These are phyloP conservation scores for Heimioporus sp. DNA, from an alignment of 768 basidiomycete genomes.

Conservation along the genomic window DNA sequence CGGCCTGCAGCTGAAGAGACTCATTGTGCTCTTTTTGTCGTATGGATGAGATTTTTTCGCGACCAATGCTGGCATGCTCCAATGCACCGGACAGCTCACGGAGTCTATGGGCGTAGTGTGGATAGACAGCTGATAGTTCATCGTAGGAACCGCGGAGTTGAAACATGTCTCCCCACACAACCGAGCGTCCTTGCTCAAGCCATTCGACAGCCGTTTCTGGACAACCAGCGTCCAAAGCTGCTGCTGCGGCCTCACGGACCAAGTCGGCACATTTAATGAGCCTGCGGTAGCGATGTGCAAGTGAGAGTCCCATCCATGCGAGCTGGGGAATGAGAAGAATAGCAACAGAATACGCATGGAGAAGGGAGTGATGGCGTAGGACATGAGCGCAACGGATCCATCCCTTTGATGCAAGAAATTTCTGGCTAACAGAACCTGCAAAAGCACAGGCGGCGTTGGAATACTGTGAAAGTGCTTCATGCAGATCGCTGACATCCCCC, in stretches of 20 bases:
- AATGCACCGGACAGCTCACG: neutral
- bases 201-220: conserved; percentile 11
- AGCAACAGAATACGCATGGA: neutral
- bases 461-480: no score
- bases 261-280: neutral
- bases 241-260: conserved; percentile 5
- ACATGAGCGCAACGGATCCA: neutral
- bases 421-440: neutral
- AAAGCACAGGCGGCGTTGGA: no score
- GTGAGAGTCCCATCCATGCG: neutral
- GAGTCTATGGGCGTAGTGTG: conserved; percentile 5
- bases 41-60: no score
- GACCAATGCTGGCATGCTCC: neutral
- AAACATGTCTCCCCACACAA: conserved; percentile 12
- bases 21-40: no score
- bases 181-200: conserved; percentile 16
- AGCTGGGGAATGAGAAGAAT: neutral
- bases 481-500: no score
- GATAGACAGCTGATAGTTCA: neutral
- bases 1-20: neutral
- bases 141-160: conserved; percentile 9
- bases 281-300: neutral
- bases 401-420: neutral
- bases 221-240: neutral
- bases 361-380: neutral